Base-by-base conservation (phyloP, 352 stramenopile genomes). In the Phytophthora sojae region DNA sequence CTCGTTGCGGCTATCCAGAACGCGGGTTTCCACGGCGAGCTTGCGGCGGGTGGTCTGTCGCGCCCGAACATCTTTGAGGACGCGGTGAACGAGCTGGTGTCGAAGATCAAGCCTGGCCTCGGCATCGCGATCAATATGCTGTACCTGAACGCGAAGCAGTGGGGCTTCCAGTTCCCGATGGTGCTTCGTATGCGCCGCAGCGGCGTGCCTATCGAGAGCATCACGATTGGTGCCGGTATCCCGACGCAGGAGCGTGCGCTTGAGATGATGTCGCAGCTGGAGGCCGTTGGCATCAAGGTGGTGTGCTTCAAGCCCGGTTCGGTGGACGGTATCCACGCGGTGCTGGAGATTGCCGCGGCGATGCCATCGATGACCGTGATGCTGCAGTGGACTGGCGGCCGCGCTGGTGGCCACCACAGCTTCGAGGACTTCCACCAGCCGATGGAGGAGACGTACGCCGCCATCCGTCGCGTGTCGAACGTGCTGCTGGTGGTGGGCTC, bases 161-260 rank as follows among this genome's bases (percentile, higher is more conserved):
- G 89, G 90, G 88, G 81, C 0, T 97, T 97, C 75, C 91, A 96
- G 77, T 97, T 96, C 73, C 90, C 89, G 12, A 91, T 94, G 84
- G 86, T 96, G 26, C 64, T 96, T 6, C 89, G 92, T 29, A 75
- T 97, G 79, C 87, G 87, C 61, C 88, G 88, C 57, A 85, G 75
- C 42, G 90, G 89, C 29, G 64, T 93, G 29, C 90, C 89, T 7
- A 97, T 97, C 54, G 88, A 96, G 73, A 93, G 86, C 59, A 93
- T 97, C 69, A 97, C 91, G 25, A 95, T 97, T 32, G 90, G 83
- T 8, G 91, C 87, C 6, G 89, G 91, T 59, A 85, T 97, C 62
- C 90, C 91, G 15, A 94, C 91, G 21, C 85, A 74, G 44, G 89
- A 95, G 17, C 89, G 90, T 57, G 88, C 88, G 6, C 57, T 90